phyloP scores from a whole-genome alignment of 257 asterid genomes.

The Solanum medicagineum region DNA sequence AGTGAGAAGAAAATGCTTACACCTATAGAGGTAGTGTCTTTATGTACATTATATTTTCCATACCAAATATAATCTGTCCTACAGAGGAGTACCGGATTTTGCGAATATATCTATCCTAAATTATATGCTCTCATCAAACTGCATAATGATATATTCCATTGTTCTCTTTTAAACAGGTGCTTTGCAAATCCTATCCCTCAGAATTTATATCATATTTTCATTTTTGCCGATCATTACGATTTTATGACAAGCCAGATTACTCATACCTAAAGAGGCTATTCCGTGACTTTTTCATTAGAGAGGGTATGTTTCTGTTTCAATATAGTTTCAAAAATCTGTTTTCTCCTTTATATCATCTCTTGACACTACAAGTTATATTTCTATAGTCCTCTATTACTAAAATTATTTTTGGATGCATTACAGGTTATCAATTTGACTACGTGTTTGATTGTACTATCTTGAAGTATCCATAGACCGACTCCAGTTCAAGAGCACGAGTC shows the following conservation, averaged over 20 bases:
- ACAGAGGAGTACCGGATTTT: neutral
- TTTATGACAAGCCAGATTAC: constrained; percentile 85
- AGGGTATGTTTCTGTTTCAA: constrained; percentile 26
- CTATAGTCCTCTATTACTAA: neutral
- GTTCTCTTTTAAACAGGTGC: constrained; percentile 36
- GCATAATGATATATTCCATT: neutral
- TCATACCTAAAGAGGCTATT: constrained; percentile 78
- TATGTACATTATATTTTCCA: neutral
- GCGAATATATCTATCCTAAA: neutral
- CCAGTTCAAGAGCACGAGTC: constrained; percentile 59
- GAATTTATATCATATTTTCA: constrained; percentile 85
- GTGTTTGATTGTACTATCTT: constrained; percentile 89
- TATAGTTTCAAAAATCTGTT: neutral
- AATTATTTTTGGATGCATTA: neutral
- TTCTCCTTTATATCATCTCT: neutral
- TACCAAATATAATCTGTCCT: neutral
- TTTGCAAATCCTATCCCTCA: constrained; percentile 80
- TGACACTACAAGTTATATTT: neutral
- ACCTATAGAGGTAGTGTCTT: constrained; percentile 59
- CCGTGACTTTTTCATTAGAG: constrained; percentile 73
- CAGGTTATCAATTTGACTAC: constrained; percentile 81
- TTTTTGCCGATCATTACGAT: constrained; percentile 84
- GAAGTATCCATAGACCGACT: constrained; percentile 72
- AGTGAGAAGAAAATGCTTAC: constrained; percentile 98
- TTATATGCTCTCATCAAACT: neutral